Base-by-base conservation (phyloP, 192 early-diverging fungal species). In the Backusella circina region DNA sequence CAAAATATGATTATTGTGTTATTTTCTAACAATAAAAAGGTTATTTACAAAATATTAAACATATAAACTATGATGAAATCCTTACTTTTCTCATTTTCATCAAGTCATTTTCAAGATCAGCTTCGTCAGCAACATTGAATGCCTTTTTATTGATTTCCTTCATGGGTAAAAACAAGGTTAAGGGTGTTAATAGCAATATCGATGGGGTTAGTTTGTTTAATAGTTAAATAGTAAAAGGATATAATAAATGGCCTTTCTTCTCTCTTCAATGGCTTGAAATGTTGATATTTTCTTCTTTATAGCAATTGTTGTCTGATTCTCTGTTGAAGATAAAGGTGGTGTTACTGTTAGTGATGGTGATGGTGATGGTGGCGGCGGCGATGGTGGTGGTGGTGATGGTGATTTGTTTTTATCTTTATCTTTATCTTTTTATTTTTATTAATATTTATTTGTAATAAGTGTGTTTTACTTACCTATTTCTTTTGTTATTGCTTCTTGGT, bases 1-100 rank as follows among this genome's bases (percentile, higher is more conserved):
- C 44, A 47, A 21, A 47, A 47, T 47, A 47, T 47, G 44, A 61
- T 3, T 61, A 61, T 28, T 26, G 54, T 28, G 54, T 26, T 28
- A 61, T 61, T 61, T 61, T 61, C 54, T 61, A 61, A 10, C 28
- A 28, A 61, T 26, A 61, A 61, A 23, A 61, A 13, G n/a, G n/a
- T 23, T 26, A 57, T 23, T 18, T 12, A 57, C 5, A 26, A 26
- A 10, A 13, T 13, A 12, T 21, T 61, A 9, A 61, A 28, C 13
- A 18, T 21, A n/a, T 26, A 13, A 28, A 4, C 5, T 47, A 61
- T 9, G 12, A 28, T 26, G 3, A 9, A 12, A 9, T 12, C 23
- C 54, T 61, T 61, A 61, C 54, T 61, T 61, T 61, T 61, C 54
- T 61, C 54, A 61, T 61, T 28, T 61, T 61, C 26, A 61, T 61